Base-by-base conservation (phyloP, 2,329 filamentous ascomycete genomes). In the Aspergillus glaucus region DNA sequence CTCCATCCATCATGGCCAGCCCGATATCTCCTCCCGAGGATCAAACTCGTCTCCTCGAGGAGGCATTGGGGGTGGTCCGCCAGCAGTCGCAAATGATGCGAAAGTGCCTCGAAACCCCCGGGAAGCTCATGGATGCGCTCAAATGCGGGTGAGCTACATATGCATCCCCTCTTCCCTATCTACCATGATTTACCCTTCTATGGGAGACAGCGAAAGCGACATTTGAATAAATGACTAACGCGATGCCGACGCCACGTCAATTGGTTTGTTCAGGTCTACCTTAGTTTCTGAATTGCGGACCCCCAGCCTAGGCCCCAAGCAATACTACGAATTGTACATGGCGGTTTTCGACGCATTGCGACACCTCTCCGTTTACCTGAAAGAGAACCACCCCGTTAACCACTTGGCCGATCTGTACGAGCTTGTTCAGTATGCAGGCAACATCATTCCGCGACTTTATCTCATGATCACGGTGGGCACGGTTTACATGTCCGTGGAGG, bases 271-370 rank as follows among this genome's bases (percentile, higher is more conserved):
- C 65, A 97, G 93, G 74, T 98, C 93, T 39, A 98, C 93, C 17
- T 82, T 98, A 55, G 92, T 98, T 52, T 96, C 93, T n/a, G 93
- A 98, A 72, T 82, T 98, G 62, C 89, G 93, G 61, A 98, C 93
- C 4, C 95, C 91, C 69, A 96, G 88, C 62, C 81, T 98, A 45
- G 90, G 93, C n/a, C 93, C 93, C 30, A 98, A 98, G 72, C 93
- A 98, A 72, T 98, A 98, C 77, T 98, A 98, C 72, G 94, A 98
- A 76, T 82, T 98, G 50, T 98, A 98, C 75, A 98, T 98, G 93
- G 83, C 93, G 57, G 90, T 98, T 54, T 98, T 98, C 73, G 93
- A 98, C 76, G 92, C 94, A 55, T 76, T 98, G 67, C 90, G 93
- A 68, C 92, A 97, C 73, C 84, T 98, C 46, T 94, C 93, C 47